These are phyloP conservation scores for Pyrus hybrid DNA, from an alignment of 331 rosid species.

Conservation along the genomic window DNA sequence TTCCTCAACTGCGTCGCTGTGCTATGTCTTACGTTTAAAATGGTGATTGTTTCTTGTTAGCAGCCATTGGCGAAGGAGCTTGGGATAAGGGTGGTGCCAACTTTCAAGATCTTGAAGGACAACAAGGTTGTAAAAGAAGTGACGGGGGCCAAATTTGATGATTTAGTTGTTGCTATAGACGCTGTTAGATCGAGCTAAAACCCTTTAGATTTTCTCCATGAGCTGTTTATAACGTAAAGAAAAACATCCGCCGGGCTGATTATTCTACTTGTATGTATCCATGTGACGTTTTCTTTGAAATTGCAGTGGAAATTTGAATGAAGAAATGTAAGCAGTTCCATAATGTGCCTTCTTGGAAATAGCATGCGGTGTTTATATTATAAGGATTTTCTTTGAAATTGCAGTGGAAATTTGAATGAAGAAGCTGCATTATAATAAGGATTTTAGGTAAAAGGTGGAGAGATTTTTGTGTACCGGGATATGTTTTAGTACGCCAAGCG, in stretches of 20 bases:
- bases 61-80: slow-evolving; percentile 95
- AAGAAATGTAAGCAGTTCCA: too few relatives aligned
- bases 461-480: too few relatives aligned
- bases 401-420: too few relatives aligned
- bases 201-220: neutral
- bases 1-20: neutral
- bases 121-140: slow-evolving; percentile 72
- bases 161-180: slow-evolving; percentile 73
- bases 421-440: too few relatives aligned
- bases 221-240: slow-evolving; percentile 10
- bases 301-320: too few relatives aligned
- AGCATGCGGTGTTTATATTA: too few relatives aligned
- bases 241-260: neutral
- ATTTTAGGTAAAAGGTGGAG: too few relatives aligned
- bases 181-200: slow-evolving; percentile 50
- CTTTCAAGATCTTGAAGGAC: slow-evolving; percentile 87
- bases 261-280: slow-evolving; percentile 17
- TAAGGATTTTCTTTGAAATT: too few relatives aligned
- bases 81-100: slow-evolving; percentile 91
- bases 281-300: neutral
- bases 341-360: too few relatives aligned
- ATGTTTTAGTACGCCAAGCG: too few relatives aligned
- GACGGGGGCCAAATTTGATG: slow-evolving; percentile 85
- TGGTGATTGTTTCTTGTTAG: slow-evolving; percentile 15
- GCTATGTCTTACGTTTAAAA: neutral